Percentiles rank a stretch among this genome's conserved stretches.
Evolutionary conservation across 2,329 filamentous ascomycete species (phyloP).

Genomic region (Penicillium sp.): DNA sequence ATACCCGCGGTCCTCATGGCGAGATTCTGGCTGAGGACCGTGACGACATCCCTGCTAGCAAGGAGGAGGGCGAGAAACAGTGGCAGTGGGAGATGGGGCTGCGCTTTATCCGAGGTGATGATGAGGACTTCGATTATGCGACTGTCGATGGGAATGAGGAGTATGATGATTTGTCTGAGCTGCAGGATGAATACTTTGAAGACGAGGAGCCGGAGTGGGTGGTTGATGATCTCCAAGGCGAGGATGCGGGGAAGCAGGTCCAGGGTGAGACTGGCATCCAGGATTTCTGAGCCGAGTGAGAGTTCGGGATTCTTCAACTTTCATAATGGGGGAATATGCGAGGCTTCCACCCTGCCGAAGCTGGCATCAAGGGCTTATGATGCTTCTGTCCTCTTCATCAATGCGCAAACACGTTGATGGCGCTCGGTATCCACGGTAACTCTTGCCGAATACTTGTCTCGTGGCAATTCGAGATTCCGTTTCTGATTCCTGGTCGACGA

Average conservation of each 20-base stretch:
- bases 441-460: neutral
- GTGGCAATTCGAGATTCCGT: neutral
- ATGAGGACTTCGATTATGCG: conserved; percentile 76
- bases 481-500: neutral
- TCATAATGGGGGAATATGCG: neutral
- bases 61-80: conserved; percentile 64
- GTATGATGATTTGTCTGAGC: conserved; percentile 64
- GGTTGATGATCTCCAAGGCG: conserved; percentile 44
- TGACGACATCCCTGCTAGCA: conserved; percentile 57
- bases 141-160: conserved; percentile 70
- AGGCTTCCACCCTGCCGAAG: neutral
- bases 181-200: conserved; percentile 77
- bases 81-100: conserved; percentile 73
- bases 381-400: neutral
- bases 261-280: conserved; percentile 69
- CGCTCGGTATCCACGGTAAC: neutral
- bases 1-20: conserved; percentile 52
- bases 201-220: conserved; percentile 71
- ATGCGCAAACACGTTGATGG: neutral
- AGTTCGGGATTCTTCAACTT: neutral
- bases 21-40: conserved; percentile 59
- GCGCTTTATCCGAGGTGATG: conserved; percentile 72
- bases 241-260: conserved; percentile 26
- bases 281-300: conserved; percentile 57
- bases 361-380: neutral